These are phyloP conservation scores for Cardiospermum halicacabum DNA, from an alignment of 345 rosid genomes.

Conservation along the genomic window DNA sequence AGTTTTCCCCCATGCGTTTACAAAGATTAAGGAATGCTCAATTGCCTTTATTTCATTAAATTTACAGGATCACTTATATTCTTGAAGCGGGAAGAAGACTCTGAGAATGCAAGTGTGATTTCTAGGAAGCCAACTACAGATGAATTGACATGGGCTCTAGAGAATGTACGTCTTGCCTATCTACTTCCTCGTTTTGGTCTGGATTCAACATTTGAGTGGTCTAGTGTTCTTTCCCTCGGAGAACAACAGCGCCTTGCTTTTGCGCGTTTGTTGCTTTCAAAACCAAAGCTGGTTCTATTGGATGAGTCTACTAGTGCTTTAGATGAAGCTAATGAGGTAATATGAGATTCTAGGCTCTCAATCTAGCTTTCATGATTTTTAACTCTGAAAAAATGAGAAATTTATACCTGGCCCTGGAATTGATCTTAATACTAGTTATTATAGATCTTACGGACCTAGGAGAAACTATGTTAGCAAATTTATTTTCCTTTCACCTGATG, in stretches of 20 bases:
- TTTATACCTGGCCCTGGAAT: neutral
- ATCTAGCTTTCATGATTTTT: neutral
- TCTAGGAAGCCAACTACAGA: constrained; percentile 53
- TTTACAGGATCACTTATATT: constrained; percentile 48
- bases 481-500: too few species aligned
- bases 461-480: neutral
- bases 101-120: constrained; percentile 24
- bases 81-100: constrained; percentile 26
- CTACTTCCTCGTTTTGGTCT: constrained; percentile 68
- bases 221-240: constrained; percentile 93
- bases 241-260: constrained; percentile 97
- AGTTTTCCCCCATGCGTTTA: constrained; percentile 1
- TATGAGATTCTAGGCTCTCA: constrained; percentile 14
- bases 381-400: neutral
- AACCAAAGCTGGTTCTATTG: constrained; percentile 73
- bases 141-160: constrained; percentile 55
- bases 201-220: constrained; percentile 76
- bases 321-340: constrained; percentile 91
- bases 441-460: neutral
- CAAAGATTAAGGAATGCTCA: neutral
- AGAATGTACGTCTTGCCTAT: constrained; percentile 70
- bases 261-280: constrained; percentile 76
- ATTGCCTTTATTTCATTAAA: neutral
- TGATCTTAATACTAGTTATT: neutral
- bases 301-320: constrained; percentile 96